These are phyloP conservation scores for Oenanthe javanica DNA, from an alignment of 140 eudicot species.

Conservation along the genomic window DNA sequence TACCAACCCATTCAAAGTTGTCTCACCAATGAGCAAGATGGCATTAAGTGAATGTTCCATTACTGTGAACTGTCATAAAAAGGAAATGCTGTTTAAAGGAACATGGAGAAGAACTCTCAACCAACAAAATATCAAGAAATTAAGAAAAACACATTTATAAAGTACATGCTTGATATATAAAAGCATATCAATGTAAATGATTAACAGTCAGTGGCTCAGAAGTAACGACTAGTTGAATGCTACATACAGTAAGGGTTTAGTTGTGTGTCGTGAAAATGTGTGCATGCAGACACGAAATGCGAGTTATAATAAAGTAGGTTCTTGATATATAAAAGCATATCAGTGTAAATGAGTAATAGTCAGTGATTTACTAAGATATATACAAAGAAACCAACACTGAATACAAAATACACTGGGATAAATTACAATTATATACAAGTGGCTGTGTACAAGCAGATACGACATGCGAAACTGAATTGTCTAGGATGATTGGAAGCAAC, in stretches of 20 bases:
- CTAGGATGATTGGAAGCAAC: neutral
- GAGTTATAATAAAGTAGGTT: too few species aligned
- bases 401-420: neutral
- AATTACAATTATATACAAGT: neutral
- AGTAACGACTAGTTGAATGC: neutral
- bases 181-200: neutral
- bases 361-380: neutral
- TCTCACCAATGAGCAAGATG: conserved; percentile 69
- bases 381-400: neutral
- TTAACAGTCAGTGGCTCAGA: neutral
- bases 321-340: too few species aligned
- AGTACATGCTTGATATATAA: neutral
- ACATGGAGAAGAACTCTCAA: neutral
- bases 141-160: neutral
- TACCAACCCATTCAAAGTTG: conserved; percentile 79
- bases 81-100: neutral
- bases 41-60: conserved; percentile 69
- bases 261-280: neutral
- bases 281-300: too few species aligned
- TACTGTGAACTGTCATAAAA: conserved; percentile 53
- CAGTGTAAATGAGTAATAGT: too few species aligned
- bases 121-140: neutral
- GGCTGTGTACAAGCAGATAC: neutral
- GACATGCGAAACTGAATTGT: neutral
- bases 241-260: neutral